Base-by-base conservation (phyloP, 352 stramenopile genomes). In the Globisporangium mamillatum region DNA sequence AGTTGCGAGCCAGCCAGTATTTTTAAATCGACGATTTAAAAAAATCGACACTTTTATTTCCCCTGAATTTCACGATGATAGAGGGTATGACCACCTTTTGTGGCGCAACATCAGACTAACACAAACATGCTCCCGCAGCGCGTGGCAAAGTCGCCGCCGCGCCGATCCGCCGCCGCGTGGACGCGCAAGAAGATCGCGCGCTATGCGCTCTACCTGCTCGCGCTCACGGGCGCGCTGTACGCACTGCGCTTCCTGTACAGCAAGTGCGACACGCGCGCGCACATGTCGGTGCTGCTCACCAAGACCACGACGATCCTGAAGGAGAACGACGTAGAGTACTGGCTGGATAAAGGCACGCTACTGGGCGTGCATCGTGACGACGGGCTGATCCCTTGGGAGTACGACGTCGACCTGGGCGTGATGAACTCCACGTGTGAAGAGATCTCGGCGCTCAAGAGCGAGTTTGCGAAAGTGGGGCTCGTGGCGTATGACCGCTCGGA, bases 291-390 rank as follows among this genome's bases (percentile, higher is more conserved):
- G 72, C 63, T 93, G 55, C 72, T 93, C 64, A 90, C 76, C 50
- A 91, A 87, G 69, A 90, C 85, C 25, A 82, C 82, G 14, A 70
- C 48, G 2, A 86, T 93, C 48, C 72, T 93, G 27, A 76, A 90
- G 64, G 73, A 68, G 60, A 78, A 92, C 73, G 72, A 82, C 41
- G 58, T 94, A 71, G 80, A 94, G 76, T 94, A 92, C 62, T 94
- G 86, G 86, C 80, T 94, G 24, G 86, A 94, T 77, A 92, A 91
- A 69, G 84, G 86, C 62, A 91, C 86, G 59, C 73, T 94, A 3
- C 69, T 92, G 18, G 84, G 86, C 38, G 76, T 92, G 36, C 77
- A 91, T 36, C 84, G 86, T 22, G 82, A 94, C 63, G 69, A 82
- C 3, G 84, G 81, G 4, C 72, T 94, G 38, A 94, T 94, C 66